Percentiles rank a stretch among this genome's conserved stretches.
phyloP scores from a whole-genome alignment of 1,284 basidiomycete genomes.

The Ustanciosporium gigantosporum region DNA sequence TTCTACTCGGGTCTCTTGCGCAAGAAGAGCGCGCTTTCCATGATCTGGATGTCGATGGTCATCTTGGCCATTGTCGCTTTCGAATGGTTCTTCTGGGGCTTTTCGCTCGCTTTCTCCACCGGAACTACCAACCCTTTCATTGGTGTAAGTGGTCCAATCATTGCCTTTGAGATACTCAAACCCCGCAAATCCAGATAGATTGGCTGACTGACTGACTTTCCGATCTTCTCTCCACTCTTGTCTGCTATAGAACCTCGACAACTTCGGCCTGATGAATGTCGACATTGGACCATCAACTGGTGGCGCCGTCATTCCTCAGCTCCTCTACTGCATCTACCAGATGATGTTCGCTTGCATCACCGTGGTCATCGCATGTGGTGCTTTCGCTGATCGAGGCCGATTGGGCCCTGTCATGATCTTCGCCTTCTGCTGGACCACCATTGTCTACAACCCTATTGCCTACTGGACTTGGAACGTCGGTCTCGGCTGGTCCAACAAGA shows the following conservation, averaged over 20 bases:
- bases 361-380: slow-evolving; percentile 77
- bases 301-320: slow-evolving; percentile 68
- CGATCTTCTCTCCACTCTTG: too few species aligned
- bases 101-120: slow-evolving; percentile 63
- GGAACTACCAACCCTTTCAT: slow-evolving; percentile 62
- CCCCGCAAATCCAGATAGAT: too few species aligned
- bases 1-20: slow-evolving; percentile 83
- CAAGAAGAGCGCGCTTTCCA: slow-evolving; percentile 87
- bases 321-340: slow-evolving; percentile 87
- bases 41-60: slow-evolving; percentile 84
- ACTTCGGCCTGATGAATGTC: slow-evolving; percentile 83
- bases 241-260: slow-evolving; percentile 64
- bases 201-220: too few species aligned
- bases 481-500: slow-evolving; percentile 54
- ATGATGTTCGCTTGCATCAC: slow-evolving; percentile 79
- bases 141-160: slow-evolving; percentile 59
- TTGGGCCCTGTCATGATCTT: slow-evolving; percentile 83
- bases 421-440: slow-evolving; percentile 85
- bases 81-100: slow-evolving; percentile 65
- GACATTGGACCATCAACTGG: slow-evolving; percentile 71
- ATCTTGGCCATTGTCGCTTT: slow-evolving; percentile 75
- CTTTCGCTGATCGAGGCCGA: slow-evolving; percentile 85
- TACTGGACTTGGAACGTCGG: slow-evolving; percentile 59
- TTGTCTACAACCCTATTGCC: slow-evolving; percentile 72
- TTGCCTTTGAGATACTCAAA: too few species aligned